These are phyloP conservation scores for Annulohypoxylon nitens DNA, from an alignment of 495 filamentous ascomycete genomes.

Conservation along the genomic window DNA sequence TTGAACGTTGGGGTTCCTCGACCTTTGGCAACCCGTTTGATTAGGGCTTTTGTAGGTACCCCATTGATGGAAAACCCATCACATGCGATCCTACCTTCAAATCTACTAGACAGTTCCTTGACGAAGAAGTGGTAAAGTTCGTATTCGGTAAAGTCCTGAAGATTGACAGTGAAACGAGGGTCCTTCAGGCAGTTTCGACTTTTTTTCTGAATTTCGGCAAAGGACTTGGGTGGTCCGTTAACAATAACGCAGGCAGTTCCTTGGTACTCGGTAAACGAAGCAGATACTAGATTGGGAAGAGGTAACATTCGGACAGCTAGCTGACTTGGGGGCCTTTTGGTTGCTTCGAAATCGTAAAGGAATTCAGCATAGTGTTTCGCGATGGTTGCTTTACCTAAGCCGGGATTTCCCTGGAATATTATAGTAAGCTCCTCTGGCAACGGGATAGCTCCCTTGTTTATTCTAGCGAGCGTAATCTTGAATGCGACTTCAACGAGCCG, in stretches of 20 bases:
- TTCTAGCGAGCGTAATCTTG: neutral
- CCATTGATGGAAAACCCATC: neutral
- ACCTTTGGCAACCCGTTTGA: neutral
- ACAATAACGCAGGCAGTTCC: no score
- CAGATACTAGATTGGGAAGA: no score
- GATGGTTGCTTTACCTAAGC: neutral
- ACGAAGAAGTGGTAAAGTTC: neutral
- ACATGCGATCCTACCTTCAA: neutral
- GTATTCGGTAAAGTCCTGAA: neutral
- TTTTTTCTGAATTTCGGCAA: no score
- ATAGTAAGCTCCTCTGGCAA: neutral
- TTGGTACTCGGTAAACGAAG: no score
- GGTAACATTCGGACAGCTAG: no score
- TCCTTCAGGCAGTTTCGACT: no score
- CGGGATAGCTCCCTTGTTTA: neutral
- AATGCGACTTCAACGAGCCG: constrained; percentile 2
- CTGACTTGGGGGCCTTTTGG: no score
- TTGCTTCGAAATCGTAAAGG: neutral
- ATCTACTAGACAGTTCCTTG: neutral
- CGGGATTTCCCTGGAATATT: neutral
- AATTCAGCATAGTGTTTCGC: constrained; percentile 1
- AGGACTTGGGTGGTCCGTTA: no score
- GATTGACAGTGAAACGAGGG: neutral
- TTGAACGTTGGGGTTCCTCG: neutral
- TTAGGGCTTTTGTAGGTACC: neutral